These are phyloP conservation scores for Luvunga scandens DNA, from an alignment of 345 rosid genomes.

Conservation along the genomic window DNA sequence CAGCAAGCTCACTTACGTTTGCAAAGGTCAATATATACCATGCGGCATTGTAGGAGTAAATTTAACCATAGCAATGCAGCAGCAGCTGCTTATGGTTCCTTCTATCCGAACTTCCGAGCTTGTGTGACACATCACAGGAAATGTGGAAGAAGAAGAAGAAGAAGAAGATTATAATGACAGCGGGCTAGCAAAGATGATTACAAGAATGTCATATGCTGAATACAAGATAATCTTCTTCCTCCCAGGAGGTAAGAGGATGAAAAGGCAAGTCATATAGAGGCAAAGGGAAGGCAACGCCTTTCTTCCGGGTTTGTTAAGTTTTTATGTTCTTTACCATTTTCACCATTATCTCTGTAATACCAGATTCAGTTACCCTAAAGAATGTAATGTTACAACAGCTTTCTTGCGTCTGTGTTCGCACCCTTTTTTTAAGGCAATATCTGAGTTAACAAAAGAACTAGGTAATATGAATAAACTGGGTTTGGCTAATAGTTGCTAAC, in stretches of 20 bases:
- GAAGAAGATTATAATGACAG: neutral
- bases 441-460: too few relatives aligned
- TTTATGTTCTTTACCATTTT: neutral
- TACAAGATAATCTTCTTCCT: neutral
- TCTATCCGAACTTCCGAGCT: neutral
- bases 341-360: neutral
- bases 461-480: neutral
- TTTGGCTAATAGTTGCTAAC: neutral
- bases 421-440: too few relatives aligned
- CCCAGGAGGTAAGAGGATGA: neutral
- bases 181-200: neutral
- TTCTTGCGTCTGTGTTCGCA: too few relatives aligned
- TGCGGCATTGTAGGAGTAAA: neutral
- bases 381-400: neutral
- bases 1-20: neutral
- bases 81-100: neutral
- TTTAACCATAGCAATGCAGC: neutral
- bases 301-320: slow-evolving; percentile 14
- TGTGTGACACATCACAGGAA: neutral
- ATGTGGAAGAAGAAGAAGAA: slow-evolving; percentile 15
- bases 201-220: neutral
- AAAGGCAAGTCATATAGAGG: slow-evolving; percentile 24
- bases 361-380: neutral
- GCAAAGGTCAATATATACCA: slow-evolving; percentile 10
- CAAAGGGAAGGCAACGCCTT: slow-evolving; percentile 30